Evolutionary conservation across 1,284 basidiomycete species (phyloP).

Genomic region (Stereum hirsutum): DNA sequence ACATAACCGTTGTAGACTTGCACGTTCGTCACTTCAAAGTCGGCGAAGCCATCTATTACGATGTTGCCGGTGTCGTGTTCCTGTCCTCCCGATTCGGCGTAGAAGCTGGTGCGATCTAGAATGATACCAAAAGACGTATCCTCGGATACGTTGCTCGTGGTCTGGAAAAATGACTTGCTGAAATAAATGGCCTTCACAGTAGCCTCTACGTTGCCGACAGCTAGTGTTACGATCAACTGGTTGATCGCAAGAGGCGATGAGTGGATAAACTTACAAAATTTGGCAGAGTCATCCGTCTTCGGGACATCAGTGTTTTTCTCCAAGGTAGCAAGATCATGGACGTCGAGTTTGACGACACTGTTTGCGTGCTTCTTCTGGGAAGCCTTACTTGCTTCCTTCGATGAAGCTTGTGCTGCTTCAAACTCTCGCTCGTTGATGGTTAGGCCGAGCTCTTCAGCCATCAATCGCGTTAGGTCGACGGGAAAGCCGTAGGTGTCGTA

Average conservation of each 20-base stretch:
- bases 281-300: slow-evolving; percentile 90
- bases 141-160: slow-evolving; percentile 58
- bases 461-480: slow-evolving; percentile 91
- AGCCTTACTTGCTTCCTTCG: slow-evolving; percentile 89
- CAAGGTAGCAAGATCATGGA: slow-evolving; percentile 87
- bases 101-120: slow-evolving; percentile 94
- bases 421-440: slow-evolving; percentile 86
- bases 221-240: slow-evolving; percentile 25
- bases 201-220: slow-evolving; percentile 67
- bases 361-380: slow-evolving; percentile 59
- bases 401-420: slow-evolving; percentile 81
- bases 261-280: slow-evolving; percentile 62
- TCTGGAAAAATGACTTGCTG: slow-evolving; percentile 66
- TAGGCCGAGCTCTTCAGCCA: slow-evolving; percentile 93
- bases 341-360: slow-evolving; percentile 84
- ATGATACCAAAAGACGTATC: slow-evolving; percentile 76
- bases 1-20: slow-evolving; percentile 84
- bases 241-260: not conserved
- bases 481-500: slow-evolving; percentile 99
- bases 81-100: slow-evolving; percentile 96
- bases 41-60: slow-evolving; percentile 84
- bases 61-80: slow-evolving; percentile 96
- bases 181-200: slow-evolving; percentile 84
- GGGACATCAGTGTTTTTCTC: slow-evolving; percentile 79
- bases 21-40: slow-evolving; percentile 92